A percentile compares a stretch with the other conserved stretches of the same genome.
Conservation (phyloP, 2,329 filamentous ascomycete genomes). For the Lachnellula hyalina region DNA sequence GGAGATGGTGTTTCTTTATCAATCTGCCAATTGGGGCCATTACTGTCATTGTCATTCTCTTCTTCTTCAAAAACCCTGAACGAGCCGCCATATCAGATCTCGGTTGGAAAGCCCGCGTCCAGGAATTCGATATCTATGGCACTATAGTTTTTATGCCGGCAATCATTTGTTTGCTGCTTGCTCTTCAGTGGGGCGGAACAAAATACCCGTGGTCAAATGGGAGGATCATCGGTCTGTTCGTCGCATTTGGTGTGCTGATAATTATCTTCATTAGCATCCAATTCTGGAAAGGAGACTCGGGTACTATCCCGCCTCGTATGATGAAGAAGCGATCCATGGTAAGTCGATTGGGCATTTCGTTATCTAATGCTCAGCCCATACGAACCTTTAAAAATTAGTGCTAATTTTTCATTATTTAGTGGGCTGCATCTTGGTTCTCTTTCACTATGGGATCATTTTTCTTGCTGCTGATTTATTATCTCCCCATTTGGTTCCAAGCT, state of each 20-base stretch:
- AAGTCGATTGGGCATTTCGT: slow-evolving; percentile 35
- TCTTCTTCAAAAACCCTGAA: slow-evolving; percentile 35
- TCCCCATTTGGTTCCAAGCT: slow-evolving; percentile 46
- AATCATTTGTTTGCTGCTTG: slow-evolving; percentile 33
- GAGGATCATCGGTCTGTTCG: slow-evolving; percentile 11
- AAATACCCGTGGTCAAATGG: slow-evolving; percentile 32
- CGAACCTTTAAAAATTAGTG: background rate
- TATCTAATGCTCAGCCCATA: slow-evolving; percentile 29
- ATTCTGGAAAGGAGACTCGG: slow-evolving; percentile 11
- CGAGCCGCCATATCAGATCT: slow-evolving; percentile 8
- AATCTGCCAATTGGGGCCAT: slow-evolving; percentile 33
- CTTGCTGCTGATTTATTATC: slow-evolving; percentile 37
- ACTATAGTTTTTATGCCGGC: slow-evolving; percentile 25
- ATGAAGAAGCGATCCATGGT: slow-evolving; percentile 38
- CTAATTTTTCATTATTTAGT: background rate
- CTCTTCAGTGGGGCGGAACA: slow-evolving; percentile 29
- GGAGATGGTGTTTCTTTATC: slow-evolving; percentile 30
- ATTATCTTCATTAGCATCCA: slow-evolving; percentile 8
- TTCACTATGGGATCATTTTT: slow-evolving; percentile 34
- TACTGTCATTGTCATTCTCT: slow-evolving; percentile 30
- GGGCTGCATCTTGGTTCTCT: slow-evolving; percentile 6
- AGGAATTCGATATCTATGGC: slow-evolving; percentile 33
- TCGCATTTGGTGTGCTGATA: slow-evolving; percentile 9
- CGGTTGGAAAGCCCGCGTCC: slow-evolving; percentile 14
- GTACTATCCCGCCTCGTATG: slow-evolving; percentile 32